phyloP scores from a whole-genome alignment of 352 stramenopile species.

The Pythium insidiosum region DNA sequence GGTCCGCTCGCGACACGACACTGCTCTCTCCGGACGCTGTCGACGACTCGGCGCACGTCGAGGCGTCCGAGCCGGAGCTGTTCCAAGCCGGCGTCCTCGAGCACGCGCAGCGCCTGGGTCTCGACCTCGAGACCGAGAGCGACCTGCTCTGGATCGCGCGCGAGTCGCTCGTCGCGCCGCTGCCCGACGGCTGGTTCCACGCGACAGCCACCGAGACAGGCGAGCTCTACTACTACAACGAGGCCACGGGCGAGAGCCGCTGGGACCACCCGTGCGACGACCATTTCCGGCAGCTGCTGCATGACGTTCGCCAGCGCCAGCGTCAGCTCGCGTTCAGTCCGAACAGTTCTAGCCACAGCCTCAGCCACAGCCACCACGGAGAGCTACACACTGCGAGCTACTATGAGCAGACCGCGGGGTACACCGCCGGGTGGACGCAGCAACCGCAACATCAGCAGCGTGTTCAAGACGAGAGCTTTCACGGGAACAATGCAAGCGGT shows the following conservation, averaged over 20 bases:
- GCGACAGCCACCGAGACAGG: constrained; percentile 48
- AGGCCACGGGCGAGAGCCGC: constrained; percentile 61
- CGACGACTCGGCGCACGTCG: constrained; percentile 47
- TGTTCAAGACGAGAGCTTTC: too few species aligned
- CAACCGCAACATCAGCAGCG: too few species aligned
- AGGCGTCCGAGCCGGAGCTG: constrained; percentile 47
- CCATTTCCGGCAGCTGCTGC: constrained; percentile 48
- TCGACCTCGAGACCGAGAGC: constrained; percentile 40
- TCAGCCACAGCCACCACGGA: too few species aligned
- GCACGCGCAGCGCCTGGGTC: constrained; percentile 57
- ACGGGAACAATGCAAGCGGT: too few species aligned
- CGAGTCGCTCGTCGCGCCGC: constrained; percentile 59
- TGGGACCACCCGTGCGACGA: constrained; percentile 81
- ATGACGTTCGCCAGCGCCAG: constrained; percentile 31
- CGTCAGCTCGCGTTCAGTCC: too few species aligned
- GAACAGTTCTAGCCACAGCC: too few species aligned
- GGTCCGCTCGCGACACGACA: too few species aligned
- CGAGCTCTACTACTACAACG: constrained; percentile 78
- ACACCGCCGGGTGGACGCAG: background rate
- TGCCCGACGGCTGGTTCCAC: constrained; percentile 67
- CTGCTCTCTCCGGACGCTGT: background rate
- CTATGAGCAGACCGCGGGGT: constrained; percentile 14
- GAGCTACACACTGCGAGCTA: constrained; percentile 22
- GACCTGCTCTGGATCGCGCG: constrained; percentile 71
- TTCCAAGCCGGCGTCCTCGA: constrained; percentile 73